Conservation (phyloP, 1,284 basidiomycete genomes). For the Cutaneotrichosporon cavernicola region DNA sequence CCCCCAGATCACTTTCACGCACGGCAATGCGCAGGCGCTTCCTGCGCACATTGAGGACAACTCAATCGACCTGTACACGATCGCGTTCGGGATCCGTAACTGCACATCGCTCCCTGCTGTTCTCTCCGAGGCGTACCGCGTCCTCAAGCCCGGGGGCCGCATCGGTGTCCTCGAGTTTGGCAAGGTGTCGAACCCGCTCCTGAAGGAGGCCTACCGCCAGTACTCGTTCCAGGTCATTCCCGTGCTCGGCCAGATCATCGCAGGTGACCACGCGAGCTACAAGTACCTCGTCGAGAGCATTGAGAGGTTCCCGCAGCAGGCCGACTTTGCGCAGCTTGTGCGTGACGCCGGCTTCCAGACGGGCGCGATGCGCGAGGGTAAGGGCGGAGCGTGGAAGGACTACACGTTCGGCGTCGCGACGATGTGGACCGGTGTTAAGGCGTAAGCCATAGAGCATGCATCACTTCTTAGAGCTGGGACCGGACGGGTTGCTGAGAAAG, state of each 20-base stretch:
- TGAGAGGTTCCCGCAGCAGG: constrained; percentile 86
- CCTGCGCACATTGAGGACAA: constrained; percentile 65
- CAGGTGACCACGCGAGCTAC: constrained; percentile 91
- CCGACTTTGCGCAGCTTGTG: constrained; percentile 77
- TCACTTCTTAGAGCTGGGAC: background rate
- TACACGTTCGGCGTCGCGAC: constrained; percentile 82
- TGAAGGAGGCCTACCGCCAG: constrained; percentile 85
- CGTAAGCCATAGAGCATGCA: constrained; percentile 9
- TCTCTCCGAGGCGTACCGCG: constrained; percentile 84
- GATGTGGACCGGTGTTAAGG: constrained; percentile 80
- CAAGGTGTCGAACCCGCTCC: constrained; percentile 82
- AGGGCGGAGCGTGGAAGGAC: constrained; percentile 84
- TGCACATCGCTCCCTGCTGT: constrained; percentile 91
- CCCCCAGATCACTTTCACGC: constrained; percentile 87
- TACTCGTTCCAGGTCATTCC: constrained; percentile 98
- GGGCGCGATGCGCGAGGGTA: constrained; percentile 66
- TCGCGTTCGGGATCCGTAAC: constrained; percentile 98
- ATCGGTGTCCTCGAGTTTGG: constrained; percentile 98
- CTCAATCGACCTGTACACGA: constrained; percentile 94
- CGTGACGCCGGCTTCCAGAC: constrained; percentile 76
- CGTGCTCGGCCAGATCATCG: constrained; percentile 89
- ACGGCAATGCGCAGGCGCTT: constrained; percentile 88
- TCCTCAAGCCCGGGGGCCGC: constrained; percentile 92
- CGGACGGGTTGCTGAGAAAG: background rate
- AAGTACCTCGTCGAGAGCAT: constrained; percentile 98